Base-by-base conservation (phyloP, 2,329 filamentous ascomycete genomes). In the Chrysoporthe deuterocubensis region DNA sequence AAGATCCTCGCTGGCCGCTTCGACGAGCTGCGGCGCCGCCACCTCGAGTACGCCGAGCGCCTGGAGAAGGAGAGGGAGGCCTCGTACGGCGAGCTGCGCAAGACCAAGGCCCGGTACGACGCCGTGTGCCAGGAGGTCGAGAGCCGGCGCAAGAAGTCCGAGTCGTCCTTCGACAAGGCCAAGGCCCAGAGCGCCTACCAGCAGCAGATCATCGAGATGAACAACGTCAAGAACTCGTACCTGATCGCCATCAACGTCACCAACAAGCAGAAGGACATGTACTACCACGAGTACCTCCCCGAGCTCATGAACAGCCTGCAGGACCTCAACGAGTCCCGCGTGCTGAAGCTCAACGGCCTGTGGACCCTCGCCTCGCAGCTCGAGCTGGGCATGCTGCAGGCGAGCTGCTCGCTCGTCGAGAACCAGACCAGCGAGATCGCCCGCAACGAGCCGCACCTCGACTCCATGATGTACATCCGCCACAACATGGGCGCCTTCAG, bases 181-280 rank as follows among this genome's bases (percentile, higher is more conserved):
- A 99, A 97, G 82, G 94, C 95, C 8, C 92, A 97, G 76, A 91
- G 89, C 76, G 90, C 93, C 48, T 99, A 97, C 79, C 93, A 97
- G 75, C 93, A 97, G 77, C 95, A 98, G 79, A 85, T 96, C 69
- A 82, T 90, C 69, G 96, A 99, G 73, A 98, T 98, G 96, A 92
- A 96, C 80, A 99, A 99, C 77, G 87, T 91, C 78, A 99, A 99
- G 84, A 99, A 99, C 78, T 94, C 92, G n/a, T 99, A 99, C 76
- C 83, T 99, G 70, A 97, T 99, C 75, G 87, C 89, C 70, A 97
- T 99, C 81, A 97, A 97, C 76, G 93, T 98, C 68, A 96, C 94
- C 44, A 99, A 99, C 81, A 97, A 96, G 82, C 90, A 97, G 76
- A 99, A 98, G 82, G 94, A 97, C 77, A 93, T 91, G 76, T 98